Conservation (phyloP, 768 basidiomycete species). For the Pleurotus djamor region DNA sequence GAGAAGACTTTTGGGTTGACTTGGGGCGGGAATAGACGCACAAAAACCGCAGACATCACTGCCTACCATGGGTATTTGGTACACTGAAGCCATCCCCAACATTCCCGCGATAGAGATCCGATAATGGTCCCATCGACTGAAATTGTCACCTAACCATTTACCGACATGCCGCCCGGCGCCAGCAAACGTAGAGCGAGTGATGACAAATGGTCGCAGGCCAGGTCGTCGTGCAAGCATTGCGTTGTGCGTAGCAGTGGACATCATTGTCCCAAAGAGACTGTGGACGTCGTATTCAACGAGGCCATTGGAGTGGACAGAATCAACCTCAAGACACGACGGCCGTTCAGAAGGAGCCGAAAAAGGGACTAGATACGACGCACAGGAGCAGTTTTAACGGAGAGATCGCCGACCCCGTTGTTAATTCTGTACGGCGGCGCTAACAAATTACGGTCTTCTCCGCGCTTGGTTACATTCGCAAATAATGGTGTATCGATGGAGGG, state of each 20-base stretch:
- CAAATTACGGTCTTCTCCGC: slow-evolving; percentile 22
- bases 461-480: slow-evolving; percentile 28
- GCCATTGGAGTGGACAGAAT: slow-evolving; percentile 54
- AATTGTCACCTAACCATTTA: slow-evolving; percentile 74
- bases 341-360: not conserved
- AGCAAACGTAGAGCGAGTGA: slow-evolving; percentile 73
- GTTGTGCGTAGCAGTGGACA: slow-evolving; percentile 58
- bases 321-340: slow-evolving; percentile 23
- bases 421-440: slow-evolving; percentile 58
- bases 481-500: slow-evolving; percentile 55
- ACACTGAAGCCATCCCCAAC: slow-evolving; percentile 60
- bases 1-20: not conserved
- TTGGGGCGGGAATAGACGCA: slow-evolving; percentile 20
- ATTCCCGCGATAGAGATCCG: slow-evolving; percentile 60
- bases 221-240: slow-evolving; percentile 66
- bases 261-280: slow-evolving; percentile 72
- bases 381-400: slow-evolving; percentile 54
- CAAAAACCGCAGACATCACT: slow-evolving; percentile 72
- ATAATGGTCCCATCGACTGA: slow-evolving; percentile 60
- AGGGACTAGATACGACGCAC: slow-evolving; percentile 28
- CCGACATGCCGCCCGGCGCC: slow-evolving; percentile 65
- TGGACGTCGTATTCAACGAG: slow-evolving; percentile 60
- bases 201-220: slow-evolving; percentile 57
- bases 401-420: slow-evolving; percentile 50
- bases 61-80: slow-evolving; percentile 75